These are phyloP conservation scores for Penicillium sp. DNA, from an alignment of 2,329 filamentous ascomycete genomes.

Conservation along the genomic window DNA sequence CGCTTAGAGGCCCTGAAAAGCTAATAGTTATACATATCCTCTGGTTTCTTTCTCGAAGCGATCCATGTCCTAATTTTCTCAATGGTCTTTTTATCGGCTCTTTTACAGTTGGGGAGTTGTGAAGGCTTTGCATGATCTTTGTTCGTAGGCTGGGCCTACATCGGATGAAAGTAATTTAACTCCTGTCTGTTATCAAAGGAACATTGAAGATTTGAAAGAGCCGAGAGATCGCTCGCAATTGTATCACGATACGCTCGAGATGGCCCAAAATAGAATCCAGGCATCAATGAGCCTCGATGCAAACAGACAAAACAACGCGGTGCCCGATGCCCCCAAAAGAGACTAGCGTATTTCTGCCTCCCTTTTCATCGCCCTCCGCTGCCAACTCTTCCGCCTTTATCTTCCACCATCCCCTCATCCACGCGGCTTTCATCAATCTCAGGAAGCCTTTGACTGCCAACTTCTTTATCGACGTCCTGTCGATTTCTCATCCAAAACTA, in stretches of 20 bases:
- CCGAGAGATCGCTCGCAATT: too few relatives aligned
- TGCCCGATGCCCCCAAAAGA: slow-evolving; percentile 17
- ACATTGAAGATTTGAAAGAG: too few relatives aligned
- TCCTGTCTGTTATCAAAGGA: too few relatives aligned
- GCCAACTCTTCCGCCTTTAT: slow-evolving; percentile 10
- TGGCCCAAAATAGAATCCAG: not conserved
- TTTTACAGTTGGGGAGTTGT: slow-evolving; percentile 14
- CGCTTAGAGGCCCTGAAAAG: slow-evolving; percentile 86
- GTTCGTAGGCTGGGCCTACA: slow-evolving; percentile 24
- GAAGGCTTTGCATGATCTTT: slow-evolving; percentile 11
- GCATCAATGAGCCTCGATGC: slow-evolving; percentile 12
- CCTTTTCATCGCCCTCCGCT: slow-evolving; percentile 1
- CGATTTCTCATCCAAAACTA: slow-evolving; percentile 9
- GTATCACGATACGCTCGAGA: not conserved
- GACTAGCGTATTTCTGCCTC: slow-evolving; percentile 15
- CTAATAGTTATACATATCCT: slow-evolving; percentile 40
- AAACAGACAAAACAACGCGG: slow-evolving; percentile 12
- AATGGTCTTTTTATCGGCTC: slow-evolving; percentile 1
- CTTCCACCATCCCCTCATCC: not conserved
- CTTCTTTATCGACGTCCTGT: not conserved
- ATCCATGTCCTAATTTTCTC: not conserved
- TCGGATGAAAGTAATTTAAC: slow-evolving; percentile 8
- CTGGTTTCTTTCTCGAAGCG: not conserved
- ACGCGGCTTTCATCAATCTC: not conserved
- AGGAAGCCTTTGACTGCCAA: not conserved